Conservation (phyloP, 257 asterid genomes). For the Ballota nigra region DNA sequence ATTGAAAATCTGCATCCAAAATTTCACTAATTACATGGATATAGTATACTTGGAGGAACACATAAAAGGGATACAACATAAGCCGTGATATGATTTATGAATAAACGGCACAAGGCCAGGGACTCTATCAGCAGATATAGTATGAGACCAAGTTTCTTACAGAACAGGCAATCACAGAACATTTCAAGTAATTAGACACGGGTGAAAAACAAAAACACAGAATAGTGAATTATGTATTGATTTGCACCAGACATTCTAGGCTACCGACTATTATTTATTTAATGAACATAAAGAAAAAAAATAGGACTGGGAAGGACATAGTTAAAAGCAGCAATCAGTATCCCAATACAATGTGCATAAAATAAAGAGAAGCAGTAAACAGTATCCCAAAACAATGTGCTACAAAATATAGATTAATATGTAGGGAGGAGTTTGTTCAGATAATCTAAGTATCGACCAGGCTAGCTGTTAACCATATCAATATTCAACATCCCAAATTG, state of each 20-base stretch:
- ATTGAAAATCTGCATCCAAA: conserved; percentile 39
- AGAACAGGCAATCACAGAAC: background rate
- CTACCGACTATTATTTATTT: background rate
- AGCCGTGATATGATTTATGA: background rate
- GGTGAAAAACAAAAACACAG: background rate
- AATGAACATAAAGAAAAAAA: background rate
- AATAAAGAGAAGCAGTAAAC: background rate
- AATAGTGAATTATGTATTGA: background rate
- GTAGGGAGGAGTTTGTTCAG: background rate
- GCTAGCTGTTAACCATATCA: background rate
- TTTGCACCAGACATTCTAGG: background rate
- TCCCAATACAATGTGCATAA: background rate
- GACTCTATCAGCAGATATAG: background rate
- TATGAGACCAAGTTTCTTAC: background rate
- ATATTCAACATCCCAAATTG: background rate
- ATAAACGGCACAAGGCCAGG: background rate
- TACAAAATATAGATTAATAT: background rate
- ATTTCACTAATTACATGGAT: background rate
- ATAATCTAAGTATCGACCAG: too few species aligned
- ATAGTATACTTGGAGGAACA: background rate
- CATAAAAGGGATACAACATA: background rate
- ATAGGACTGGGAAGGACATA: background rate
- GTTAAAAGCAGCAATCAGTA: background rate
- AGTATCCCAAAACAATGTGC: background rate
- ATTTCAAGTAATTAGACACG: background rate